A percentile compares a stretch with the other conserved stretches of the same genome.
These are phyloP conservation scores for Morella rubra DNA, from an alignment of 306 rosid species.

Conservation along the genomic window DNA sequence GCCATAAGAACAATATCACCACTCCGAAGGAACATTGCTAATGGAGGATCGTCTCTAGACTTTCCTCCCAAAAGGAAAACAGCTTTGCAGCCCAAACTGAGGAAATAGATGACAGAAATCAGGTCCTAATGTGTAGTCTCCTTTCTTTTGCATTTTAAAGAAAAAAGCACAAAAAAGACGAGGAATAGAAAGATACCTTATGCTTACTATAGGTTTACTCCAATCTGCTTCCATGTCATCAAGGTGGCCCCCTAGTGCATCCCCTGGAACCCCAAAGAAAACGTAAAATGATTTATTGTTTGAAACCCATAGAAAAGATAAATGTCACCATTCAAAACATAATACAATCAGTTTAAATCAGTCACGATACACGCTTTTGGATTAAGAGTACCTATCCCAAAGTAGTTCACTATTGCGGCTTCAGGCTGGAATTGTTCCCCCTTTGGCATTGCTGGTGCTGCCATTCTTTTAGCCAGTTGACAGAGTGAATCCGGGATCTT, in stretches of 20 bases:
- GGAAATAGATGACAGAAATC: conserved; percentile 14
- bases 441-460: conserved; percentile 76
- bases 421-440: conserved; percentile 87
- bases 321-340: neutral
- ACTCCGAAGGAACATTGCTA: conserved; percentile 91
- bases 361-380: neutral
- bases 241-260: conserved; percentile 90
- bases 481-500: conserved; percentile 73
- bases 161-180: neutral
- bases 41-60: conserved; percentile 73
- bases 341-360: neutral
- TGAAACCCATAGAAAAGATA: neutral
- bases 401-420: conserved; percentile 94
- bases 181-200: conserved; percentile 56
- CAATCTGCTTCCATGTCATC: conserved; percentile 98
- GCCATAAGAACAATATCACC: conserved; percentile 98
- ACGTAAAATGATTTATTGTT: conserved; percentile 8
- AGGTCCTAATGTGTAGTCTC: conserved; percentile 23
- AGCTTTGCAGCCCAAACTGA: conserved; percentile 94
- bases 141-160: neutral
- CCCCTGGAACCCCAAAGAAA: conserved; percentile 43
- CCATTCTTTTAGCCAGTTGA: conserved; percentile 72
- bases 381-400: conserved; percentile 57
- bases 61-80: conserved; percentile 92
- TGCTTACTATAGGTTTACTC: conserved; percentile 85